These are phyloP conservation scores for Skeletonema tropicum DNA, from an alignment of 108 stramenopile species.

Conservation along the genomic window DNA sequence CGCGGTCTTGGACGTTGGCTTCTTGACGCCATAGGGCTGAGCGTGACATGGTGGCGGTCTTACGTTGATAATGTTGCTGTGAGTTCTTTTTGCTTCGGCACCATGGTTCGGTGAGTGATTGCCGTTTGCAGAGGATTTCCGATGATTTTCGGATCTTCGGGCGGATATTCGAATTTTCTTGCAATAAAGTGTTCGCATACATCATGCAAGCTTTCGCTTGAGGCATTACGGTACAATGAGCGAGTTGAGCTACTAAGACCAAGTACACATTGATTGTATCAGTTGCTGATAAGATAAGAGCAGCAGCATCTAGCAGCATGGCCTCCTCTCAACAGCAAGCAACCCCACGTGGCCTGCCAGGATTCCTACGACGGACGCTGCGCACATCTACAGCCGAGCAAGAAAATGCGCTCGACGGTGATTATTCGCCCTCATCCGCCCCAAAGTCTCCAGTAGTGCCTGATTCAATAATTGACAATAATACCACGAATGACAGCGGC, in stretches of 20 bases:
- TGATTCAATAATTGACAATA: not conserved
- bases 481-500: not conserved
- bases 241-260: too few relatives aligned
- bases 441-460: constrained; percentile 4
- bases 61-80: too few relatives aligned
- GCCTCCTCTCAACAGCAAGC: constrained; percentile 13
- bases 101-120: too few relatives aligned
- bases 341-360: constrained; percentile 60
- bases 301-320: not conserved
- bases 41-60: constrained; percentile 63
- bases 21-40: constrained; percentile 87
- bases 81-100: too few relatives aligned
- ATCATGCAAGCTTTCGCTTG: too few relatives aligned
- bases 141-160: too few relatives aligned
- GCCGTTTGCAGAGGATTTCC: too few relatives aligned
- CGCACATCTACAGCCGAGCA: constrained; percentile 55
- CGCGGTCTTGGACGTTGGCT: constrained; percentile 75
- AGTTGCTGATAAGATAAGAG: not conserved
- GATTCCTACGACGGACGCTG: constrained; percentile 78
- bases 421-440: not conserved
- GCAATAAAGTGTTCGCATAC: too few relatives aligned
- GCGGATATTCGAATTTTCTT: too few relatives aligned
- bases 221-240: too few relatives aligned
- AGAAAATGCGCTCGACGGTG: not conserved
- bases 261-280: too few relatives aligned